phyloP scores from a whole-genome alignment of 2,329 filamentous ascomycete species.

The Chrysoporthe deuterocubensis region DNA sequence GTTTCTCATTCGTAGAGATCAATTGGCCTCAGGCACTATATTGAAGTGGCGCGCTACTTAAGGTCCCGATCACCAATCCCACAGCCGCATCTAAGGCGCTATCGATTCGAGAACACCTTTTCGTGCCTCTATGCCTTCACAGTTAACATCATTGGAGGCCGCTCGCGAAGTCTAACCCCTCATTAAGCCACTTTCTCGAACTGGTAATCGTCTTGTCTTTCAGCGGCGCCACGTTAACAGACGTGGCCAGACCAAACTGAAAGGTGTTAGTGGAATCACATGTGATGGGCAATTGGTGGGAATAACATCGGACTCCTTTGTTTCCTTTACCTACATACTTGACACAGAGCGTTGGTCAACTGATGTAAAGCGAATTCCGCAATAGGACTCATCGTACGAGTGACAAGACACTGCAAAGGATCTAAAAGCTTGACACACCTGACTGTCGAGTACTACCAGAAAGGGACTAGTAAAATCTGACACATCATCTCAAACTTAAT shows the following conservation, averaged over 20 bases:
- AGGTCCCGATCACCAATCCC: background rate
- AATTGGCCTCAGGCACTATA: too few relatives aligned
- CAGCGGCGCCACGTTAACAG: background rate
- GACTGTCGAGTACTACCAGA: background rate
- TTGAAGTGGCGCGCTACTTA: background rate
- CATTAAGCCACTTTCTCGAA: background rate
- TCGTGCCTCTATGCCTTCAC: background rate
- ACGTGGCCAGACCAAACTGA: background rate
- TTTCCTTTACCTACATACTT: background rate
- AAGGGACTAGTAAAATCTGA: background rate
- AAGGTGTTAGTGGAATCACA: background rate
- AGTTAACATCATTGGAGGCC: background rate
- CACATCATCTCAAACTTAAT: background rate
- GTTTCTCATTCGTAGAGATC: too few relatives aligned
- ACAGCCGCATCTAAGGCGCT: background rate
- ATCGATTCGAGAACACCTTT: background rate
- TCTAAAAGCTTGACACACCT: background rate
- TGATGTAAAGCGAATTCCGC: background rate
- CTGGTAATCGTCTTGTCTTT: background rate
- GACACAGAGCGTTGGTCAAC: background rate
- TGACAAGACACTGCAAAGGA: background rate
- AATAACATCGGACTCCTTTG: too few relatives aligned
- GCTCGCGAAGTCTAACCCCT: background rate
- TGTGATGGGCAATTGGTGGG: background rate
- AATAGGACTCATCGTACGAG: background rate